Conservation (phyloP, 345 rosid genomes). For the Eucalyptus regnans region DNA sequence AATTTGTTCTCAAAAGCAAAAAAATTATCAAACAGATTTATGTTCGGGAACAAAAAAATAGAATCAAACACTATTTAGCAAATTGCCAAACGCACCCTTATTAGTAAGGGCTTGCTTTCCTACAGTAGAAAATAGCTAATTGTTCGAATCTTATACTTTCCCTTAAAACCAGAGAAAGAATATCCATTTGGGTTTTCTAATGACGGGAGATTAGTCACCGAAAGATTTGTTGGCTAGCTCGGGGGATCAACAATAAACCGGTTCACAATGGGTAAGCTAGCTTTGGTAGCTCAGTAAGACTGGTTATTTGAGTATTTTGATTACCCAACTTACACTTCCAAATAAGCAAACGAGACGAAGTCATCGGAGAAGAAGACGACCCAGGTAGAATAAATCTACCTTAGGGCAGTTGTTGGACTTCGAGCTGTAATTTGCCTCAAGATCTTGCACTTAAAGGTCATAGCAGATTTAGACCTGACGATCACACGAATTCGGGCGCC, state of each 20-base stretch:
- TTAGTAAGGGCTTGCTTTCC: neutral
- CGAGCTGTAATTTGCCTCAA: neutral
- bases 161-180: neutral
- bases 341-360: neutral
- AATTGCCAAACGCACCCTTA: fast-evolving
- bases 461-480: neutral
- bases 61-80: too few relatives aligned
- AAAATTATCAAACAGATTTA: fast-evolving
- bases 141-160: neutral
- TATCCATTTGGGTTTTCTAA: neutral
- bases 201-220: neutral
- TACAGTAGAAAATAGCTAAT: neutral
- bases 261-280: neutral
- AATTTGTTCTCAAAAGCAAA: fast-evolving
- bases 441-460: neutral
- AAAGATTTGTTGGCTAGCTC: neutral
- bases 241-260: neutral
- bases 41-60: too few relatives aligned
- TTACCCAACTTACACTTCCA: neutral
- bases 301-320: neutral
- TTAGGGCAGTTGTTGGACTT: neutral
- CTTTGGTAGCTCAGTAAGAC: neutral
- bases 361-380: neutral
- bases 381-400: neutral
- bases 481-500: neutral